phyloP scores from a whole-genome alignment of 768 basidiomycete species.

The Boletus sp. region DNA sequence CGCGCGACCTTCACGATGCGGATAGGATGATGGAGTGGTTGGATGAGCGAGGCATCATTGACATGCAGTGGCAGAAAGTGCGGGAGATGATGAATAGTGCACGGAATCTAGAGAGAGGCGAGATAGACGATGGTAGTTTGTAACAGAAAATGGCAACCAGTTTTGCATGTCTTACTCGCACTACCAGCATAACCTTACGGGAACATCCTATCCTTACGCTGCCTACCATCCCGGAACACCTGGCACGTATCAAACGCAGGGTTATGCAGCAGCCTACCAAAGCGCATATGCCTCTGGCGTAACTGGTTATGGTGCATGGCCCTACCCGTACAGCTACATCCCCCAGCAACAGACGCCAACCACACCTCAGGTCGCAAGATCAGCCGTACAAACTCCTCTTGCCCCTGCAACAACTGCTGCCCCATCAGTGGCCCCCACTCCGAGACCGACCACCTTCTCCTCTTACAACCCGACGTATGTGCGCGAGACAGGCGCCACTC shows the following conservation, averaged over 20 bases:
- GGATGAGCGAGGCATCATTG: constrained; percentile 64
- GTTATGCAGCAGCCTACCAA: constrained; percentile 48
- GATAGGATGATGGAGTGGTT: constrained; percentile 83
- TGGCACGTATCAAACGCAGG: constrained; percentile 45
- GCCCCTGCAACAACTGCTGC: constrained; percentile 29
- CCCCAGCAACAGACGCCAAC: constrained; percentile 37
- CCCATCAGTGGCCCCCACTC: constrained; percentile 30
- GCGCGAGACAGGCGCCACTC: constrained; percentile 44
- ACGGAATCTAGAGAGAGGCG: constrained; percentile 59
- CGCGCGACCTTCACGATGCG: constrained; percentile 66
- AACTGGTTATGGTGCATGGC: constrained; percentile 67
- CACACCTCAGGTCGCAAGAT: constrained; percentile 27
- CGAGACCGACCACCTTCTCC: constrained; percentile 49
- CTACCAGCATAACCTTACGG: constrained; percentile 39
- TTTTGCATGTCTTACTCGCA: constrained; percentile 35
- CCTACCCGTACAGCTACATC: constrained; percentile 65
- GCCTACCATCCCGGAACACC: constrained; percentile 54
- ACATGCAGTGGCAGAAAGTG: constrained; percentile 67
- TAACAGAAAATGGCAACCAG: not conserved
- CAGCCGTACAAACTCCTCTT: constrained; percentile 27
- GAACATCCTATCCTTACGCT: constrained; percentile 64
- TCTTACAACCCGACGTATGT: constrained; percentile 53
- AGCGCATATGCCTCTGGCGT: constrained; percentile 60
- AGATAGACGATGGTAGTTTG: constrained; percentile 26
- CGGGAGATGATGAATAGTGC: constrained; percentile 75